A percentile compares a stretch with the other conserved stretches of the same genome.
Evolutionary conservation across 352 stramenopile species (phyloP).

Genomic region (Elongisporangium senticosum): DNA sequence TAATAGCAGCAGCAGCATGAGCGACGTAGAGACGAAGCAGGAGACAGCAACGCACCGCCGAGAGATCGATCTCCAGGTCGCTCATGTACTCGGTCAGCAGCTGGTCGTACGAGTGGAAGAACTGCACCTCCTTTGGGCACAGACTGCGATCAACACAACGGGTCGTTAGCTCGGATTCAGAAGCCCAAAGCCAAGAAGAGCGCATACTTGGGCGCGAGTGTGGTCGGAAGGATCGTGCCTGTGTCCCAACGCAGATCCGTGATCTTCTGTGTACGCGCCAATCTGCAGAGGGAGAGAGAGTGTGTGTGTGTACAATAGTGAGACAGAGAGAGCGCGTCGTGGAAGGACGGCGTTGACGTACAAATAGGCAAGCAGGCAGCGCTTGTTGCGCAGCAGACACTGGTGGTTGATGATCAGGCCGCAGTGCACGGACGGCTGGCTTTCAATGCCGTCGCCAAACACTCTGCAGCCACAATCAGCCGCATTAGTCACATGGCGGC

Average conservation of each 20-base stretch:
- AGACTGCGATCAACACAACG: conserved; percentile 31
- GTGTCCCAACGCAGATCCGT: conserved; percentile 89
- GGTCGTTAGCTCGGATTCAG: neutral
- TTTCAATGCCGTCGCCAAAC: conserved; percentile 56
- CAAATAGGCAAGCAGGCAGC: conserved; percentile 84
- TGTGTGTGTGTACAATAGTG: conserved; percentile 6
- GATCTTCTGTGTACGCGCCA: conserved; percentile 82
- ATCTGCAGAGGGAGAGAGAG: conserved; percentile 12
- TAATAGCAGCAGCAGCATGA: neutral
- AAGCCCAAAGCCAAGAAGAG: neutral
- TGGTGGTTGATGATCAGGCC: conserved; percentile 86
- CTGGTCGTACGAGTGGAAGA: conserved; percentile 90
- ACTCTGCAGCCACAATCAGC: conserved; percentile 23
- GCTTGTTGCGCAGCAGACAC: conserved; percentile 88
- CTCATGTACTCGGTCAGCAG: conserved; percentile 89
- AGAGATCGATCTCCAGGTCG: conserved; percentile 82
- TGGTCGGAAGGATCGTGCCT: conserved; percentile 77
- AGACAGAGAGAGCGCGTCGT: neutral
- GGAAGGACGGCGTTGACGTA: conserved; percentile 18
- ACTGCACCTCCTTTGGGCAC: conserved; percentile 79
- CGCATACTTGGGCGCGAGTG: conserved; percentile 66
- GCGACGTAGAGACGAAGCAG: neutral
- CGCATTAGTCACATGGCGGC: too few species aligned
- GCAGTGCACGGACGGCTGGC: conserved; percentile 61
- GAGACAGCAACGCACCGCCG: conserved; percentile 30